These are phyloP conservation scores for Annona squamosa DNA, from an alignment of 164 flowering plant genomes.

Conservation along the genomic window DNA sequence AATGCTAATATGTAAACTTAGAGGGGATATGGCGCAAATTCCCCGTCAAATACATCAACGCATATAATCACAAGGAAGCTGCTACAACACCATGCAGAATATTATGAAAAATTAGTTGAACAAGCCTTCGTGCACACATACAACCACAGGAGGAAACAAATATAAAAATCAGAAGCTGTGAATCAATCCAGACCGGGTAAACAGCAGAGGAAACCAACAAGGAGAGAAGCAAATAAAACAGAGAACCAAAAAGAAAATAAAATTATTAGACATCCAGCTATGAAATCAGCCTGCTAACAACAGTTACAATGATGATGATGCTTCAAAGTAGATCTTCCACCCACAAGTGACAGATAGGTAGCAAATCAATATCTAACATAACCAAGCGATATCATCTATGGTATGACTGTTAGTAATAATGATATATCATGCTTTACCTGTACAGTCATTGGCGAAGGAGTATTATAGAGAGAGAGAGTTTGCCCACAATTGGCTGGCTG, in stretches of 20 bases:
- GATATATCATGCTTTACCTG: conserved; percentile 40
- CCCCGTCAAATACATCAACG: too few relatives aligned
- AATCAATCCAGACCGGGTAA: neutral
- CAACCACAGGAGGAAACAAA: neutral
- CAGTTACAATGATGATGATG: neutral
- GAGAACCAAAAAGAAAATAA: neutral
- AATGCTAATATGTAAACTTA: too few relatives aligned
- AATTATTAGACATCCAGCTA: neutral
- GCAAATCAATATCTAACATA: neutral
- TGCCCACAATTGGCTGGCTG: conserved; percentile 50
- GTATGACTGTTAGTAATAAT: neutral
- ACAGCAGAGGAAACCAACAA: neutral
- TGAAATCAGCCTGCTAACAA: neutral
- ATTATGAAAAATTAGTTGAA: too few relatives aligned
- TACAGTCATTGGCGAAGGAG: conserved; percentile 83
- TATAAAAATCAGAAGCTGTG: neutral
- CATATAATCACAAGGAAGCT: too few relatives aligned
- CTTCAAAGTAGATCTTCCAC: neutral
- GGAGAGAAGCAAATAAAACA: neutral
- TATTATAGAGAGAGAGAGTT: conserved; percentile 53
- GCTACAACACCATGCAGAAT: too few relatives aligned
- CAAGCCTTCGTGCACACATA: neutral
- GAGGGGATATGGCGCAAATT: too few relatives aligned
- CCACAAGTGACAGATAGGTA: neutral
- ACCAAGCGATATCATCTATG: neutral